Evolutionary conservation across 495 filamentous ascomycete species (phyloP), one percentile per base, ranked within the genome.

Genomic region (Jackrogersella multiformis): DNA sequence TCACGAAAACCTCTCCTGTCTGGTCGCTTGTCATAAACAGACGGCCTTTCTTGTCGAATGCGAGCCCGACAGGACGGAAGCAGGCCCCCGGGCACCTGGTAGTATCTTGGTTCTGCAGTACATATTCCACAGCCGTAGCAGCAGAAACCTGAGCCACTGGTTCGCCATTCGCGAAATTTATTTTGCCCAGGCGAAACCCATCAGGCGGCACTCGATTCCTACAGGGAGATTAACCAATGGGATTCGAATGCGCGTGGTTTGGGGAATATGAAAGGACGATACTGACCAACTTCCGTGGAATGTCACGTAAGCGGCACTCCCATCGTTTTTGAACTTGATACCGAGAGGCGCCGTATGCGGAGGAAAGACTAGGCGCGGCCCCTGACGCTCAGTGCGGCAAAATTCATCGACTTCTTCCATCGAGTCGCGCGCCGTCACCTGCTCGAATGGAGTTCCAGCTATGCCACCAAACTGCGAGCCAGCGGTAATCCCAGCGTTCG

Each of bases 281-380:
- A 68, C 77, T 61, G 56, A 81, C 85, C 86, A 88, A 65, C 78
- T 82, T 0, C 86, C 86, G 51, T 88, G 86, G 58, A 88, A 88
- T 75, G 76, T 66, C 61, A 87, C 51, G 70, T 82, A 84, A 3
- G 82, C 82, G 0, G 69, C 67, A 3, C 74, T 65, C 62, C 74
- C 35, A 56, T 80, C 58, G 64, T 77, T 64, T 64, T 71, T 67
- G 58, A 86, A 87, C 52, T 78, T 82, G 52, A 87, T 79, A 61
- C 86, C 84, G 0, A 88, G 68, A 0, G 86, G 86, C 0, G 85
- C 86, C 49, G 77, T 84, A 66, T 88, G 86, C 4, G 85, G 73
- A 12, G 79, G 74, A 65, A 88, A 87, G 4, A 80, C 75, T 8
- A 87, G 51, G 12, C 80, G 69, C 20, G 84, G 82, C n/a, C 76